These are phyloP conservation scores for Oryza rufipogon DNA, from an alignment of 176 grass and related monocot species.

Conservation along the genomic window DNA sequence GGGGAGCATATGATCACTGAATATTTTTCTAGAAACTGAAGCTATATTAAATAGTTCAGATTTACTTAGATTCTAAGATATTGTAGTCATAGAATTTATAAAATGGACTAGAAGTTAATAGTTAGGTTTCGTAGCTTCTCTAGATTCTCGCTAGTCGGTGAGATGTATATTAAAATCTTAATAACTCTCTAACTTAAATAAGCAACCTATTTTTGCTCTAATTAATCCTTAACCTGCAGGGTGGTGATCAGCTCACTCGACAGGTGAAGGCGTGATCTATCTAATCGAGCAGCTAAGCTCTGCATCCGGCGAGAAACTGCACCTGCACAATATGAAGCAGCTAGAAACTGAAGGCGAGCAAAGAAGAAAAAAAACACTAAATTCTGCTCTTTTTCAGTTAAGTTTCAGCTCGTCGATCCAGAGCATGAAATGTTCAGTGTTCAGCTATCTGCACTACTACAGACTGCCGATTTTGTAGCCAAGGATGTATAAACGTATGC, in stretches of 20 bases:
- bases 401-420: slow-evolving; percentile 26
- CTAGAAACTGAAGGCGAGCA: neutral
- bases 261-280: slow-evolving; percentile 32
- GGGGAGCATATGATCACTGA: too few species aligned
- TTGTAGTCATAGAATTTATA: too few species aligned
- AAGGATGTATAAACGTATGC: neutral
- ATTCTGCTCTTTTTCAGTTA: neutral
- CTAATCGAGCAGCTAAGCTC: neutral
- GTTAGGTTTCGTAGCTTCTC: too few species aligned
- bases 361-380: too few species aligned
- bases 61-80: too few species aligned
- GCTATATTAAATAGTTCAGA: too few species aligned
- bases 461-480: slow-evolving; percentile 27
- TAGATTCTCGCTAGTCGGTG: too few species aligned
- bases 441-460: neutral
- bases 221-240: slow-evolving; percentile 43
- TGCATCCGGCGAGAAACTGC: neutral
- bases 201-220: neutral
- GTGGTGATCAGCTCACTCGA: slow-evolving; percentile 85
- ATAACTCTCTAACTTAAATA: neutral
- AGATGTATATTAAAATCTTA: too few species aligned
- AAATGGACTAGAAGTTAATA: too few species aligned
- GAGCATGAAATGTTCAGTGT: slow-evolving; percentile 16
- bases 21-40: too few species aligned
- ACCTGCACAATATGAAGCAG: neutral